These are phyloP conservation scores for Beauveria rudraprayagi DNA, from an alignment of 2,329 filamentous ascomycete species.

Conservation along the genomic window DNA sequence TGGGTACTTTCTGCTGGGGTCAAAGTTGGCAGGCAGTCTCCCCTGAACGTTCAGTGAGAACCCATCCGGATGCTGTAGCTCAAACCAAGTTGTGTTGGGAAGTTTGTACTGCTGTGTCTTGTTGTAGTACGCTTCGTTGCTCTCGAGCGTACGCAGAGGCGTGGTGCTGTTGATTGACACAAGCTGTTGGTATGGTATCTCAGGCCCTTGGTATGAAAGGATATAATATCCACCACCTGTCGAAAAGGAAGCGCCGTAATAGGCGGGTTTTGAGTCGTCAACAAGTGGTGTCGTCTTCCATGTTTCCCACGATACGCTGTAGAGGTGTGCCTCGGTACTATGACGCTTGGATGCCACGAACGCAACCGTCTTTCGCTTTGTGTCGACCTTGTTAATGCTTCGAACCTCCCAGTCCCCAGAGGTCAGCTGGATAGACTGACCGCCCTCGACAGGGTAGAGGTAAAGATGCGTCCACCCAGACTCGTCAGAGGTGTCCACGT, in stretches of 20 bases:
- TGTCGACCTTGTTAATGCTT: conserved; percentile 51
- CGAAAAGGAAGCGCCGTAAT: conserved; percentile 60
- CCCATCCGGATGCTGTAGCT: conserved; percentile 53
- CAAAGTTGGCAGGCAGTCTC: conserved; percentile 56
- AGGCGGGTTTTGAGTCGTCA: conserved; percentile 48
- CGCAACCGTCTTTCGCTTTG: conserved; percentile 47
- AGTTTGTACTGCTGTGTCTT: conserved; percentile 52
- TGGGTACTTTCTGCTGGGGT: conserved; percentile 55
- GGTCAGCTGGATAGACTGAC: conserved; percentile 50
- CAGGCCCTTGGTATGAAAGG: conserved; percentile 55
- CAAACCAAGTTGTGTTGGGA: conserved; percentile 56
- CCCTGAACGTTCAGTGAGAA: conserved; percentile 57
- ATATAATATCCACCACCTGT: conserved; percentile 56
- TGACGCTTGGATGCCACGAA: conserved; percentile 58
- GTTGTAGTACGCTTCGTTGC: conserved; percentile 49
- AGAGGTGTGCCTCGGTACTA: conserved; percentile 59
- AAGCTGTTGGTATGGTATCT: conserved; percentile 62
- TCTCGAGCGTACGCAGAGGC: conserved; percentile 49
- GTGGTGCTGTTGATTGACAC: conserved; percentile 47
- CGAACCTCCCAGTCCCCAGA: conserved; percentile 59
- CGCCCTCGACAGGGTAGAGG: conserved; percentile 50
- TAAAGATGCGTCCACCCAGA: conserved; percentile 65
- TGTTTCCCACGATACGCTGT: conserved; percentile 53
- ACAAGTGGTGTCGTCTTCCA: conserved; percentile 51
- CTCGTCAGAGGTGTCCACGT: conserved; percentile 59